phyloP scores from a whole-genome alignment of 257 asterid genomes.

The Nicotiana sylvestris region DNA sequence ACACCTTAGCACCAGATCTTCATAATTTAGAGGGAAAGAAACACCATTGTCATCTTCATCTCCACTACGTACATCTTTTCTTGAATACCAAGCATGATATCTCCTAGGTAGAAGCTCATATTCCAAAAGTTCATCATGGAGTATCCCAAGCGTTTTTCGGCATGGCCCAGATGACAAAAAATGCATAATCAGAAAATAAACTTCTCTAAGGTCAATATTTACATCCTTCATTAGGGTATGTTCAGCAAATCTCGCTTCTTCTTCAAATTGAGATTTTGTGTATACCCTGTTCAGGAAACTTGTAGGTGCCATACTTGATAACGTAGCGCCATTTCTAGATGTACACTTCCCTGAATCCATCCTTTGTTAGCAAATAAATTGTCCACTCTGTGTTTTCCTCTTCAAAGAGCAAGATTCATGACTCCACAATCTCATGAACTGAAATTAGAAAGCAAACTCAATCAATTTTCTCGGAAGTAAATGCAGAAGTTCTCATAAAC shows the following conservation, averaged over 20 bases:
- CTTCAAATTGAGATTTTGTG: conserved; percentile 46
- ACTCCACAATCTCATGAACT: not conserved
- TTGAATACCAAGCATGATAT: conserved; percentile 84
- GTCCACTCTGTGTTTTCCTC: not conserved
- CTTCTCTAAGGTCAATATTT: conserved; percentile 74
- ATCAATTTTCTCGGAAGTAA: conserved; percentile 1
- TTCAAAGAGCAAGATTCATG: conserved; percentile 10
- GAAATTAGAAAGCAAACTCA: not conserved
- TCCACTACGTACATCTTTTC: conserved; percentile 41
- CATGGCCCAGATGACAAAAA: conserved; percentile 93
- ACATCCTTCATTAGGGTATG: conserved; percentile 42
- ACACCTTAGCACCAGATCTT: conserved; percentile 57
- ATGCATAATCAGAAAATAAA: conserved; percentile 87
- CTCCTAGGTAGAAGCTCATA: conserved; percentile 92
- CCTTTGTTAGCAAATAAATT: conserved; percentile 3
- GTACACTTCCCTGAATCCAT: conserved; percentile 60
- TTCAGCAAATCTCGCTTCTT: conserved; percentile 45
- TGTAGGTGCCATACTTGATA: conserved; percentile 38
- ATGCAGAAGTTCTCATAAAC: not conserved
- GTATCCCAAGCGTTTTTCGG: conserved; percentile 56
- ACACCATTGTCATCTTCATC: conserved; percentile 46
- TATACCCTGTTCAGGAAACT: conserved; percentile 41
- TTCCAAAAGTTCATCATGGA: conserved; percentile 69
- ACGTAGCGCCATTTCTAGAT: conserved; percentile 33
- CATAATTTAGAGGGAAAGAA: conserved; percentile 69